Evolutionary conservation across 2,329 filamentous ascomycete species (phyloP).

Genomic region (Diaporthe longicolla): DNA sequence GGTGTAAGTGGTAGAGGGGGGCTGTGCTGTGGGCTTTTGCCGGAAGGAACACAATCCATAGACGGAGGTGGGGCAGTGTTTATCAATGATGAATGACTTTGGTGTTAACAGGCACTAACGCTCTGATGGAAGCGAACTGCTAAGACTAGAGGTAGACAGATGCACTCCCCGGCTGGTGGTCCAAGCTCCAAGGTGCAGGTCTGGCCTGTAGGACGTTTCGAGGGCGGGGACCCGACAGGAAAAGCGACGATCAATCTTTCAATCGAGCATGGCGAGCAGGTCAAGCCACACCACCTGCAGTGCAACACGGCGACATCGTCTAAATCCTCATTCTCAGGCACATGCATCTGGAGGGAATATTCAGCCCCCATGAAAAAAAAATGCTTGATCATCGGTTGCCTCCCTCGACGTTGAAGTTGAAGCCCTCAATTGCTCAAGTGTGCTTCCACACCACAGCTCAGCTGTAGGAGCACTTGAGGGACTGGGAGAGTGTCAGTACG

Average conservation of each 20-base stretch:
- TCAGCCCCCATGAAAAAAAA: neutral
- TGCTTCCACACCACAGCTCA: neutral
- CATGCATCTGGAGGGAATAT: neutral
- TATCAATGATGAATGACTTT: neutral
- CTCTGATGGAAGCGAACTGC: neutral
- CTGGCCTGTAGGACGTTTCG: slow-evolving; percentile 11
- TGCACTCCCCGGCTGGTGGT: neutral
- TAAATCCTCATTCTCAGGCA: slow-evolving; percentile 12
- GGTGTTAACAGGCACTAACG: neutral
- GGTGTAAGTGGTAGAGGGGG: neutral
- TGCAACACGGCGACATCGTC: neutral
- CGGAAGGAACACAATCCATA: slow-evolving; percentile 7
- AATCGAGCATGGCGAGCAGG: neutral
- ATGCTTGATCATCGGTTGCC: slow-evolving; percentile 10
- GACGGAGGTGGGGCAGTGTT: slow-evolving; percentile 3
- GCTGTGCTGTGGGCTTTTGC: slow-evolving; percentile 4
- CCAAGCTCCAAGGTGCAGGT: slow-evolving; percentile 4
- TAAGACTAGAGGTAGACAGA: neutral
- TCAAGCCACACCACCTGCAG: slow-evolving; percentile 9
- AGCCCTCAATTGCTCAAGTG: neutral
- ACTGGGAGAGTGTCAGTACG: neutral
- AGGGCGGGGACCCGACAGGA: no score
- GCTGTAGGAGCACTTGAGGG: neutral
- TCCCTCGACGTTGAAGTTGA: neutral
- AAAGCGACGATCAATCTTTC: no score